A percentile compares a stretch with the other conserved stretches of the same genome.
Conservation (phyloP, 2,329 filamentous ascomycete species). For the Scytalidium sp. region DNA sequence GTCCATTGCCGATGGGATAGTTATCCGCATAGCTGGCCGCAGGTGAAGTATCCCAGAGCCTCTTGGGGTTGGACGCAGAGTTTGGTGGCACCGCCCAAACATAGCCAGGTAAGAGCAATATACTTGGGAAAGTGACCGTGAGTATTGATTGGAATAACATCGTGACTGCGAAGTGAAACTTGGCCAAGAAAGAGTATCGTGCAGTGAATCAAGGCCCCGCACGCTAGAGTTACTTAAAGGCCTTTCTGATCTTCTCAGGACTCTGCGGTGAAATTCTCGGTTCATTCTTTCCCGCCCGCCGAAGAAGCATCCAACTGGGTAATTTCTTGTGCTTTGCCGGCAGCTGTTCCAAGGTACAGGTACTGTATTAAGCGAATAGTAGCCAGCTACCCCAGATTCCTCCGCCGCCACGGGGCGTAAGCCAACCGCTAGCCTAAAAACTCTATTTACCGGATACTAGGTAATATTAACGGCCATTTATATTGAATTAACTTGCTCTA, state of each 20-base stretch:
- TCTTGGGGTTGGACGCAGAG: neutral
- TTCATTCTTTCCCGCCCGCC: neutral
- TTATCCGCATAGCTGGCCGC: neutral
- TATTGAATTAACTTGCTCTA: no score
- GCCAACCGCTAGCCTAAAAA: no score
- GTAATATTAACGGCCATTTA: no score
- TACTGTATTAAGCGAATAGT: no score
- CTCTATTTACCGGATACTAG: no score
- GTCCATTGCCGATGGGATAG: conserved; percentile 38
- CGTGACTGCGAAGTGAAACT: neutral
- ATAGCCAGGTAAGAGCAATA: neutral
- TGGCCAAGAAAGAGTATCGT: neutral
- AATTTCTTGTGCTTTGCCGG: neutral
- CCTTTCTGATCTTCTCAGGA: neutral
- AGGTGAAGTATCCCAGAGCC: neutral
- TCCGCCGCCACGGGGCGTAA: no score
- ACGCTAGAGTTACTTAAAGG: neutral
- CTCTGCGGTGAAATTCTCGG: neutral
- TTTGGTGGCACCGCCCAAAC: neutral
- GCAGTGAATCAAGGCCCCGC: neutral
- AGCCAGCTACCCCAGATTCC: no score
- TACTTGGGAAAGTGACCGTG: neutral
- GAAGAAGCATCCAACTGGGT: neutral
- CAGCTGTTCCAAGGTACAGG: no score
- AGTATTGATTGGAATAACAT: neutral